phyloP scores from a whole-genome alignment of 306 rosid genomes.

The Rosa persica region DNA sequence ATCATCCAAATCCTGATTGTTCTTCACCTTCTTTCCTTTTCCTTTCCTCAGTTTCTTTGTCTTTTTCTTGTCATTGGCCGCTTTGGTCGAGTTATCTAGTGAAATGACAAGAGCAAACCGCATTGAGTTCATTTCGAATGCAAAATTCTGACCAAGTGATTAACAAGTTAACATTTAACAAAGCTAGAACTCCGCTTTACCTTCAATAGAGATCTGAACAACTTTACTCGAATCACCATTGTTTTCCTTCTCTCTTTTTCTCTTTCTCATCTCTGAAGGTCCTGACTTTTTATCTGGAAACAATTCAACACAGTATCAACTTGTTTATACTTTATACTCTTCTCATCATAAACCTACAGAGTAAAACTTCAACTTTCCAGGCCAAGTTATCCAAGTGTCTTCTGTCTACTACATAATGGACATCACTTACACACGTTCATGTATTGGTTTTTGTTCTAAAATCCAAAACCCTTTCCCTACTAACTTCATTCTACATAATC shows the following conservation, averaged over 20 bases:
- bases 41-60: conserved; percentile 26
- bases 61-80: conserved; percentile 19
- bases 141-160: neutral
- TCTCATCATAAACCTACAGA: neutral
- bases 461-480: neutral
- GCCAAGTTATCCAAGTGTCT: neutral
- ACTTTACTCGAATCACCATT: conserved; percentile 21
- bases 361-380: no score
- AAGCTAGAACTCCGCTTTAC: conserved; percentile 18
- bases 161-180: neutral
- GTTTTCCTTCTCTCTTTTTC: conserved; percentile 33
- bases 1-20: conserved; percentile 14
- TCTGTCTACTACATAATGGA: neutral
- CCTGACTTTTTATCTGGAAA: conserved; percentile 10
- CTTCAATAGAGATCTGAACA: conserved; percentile 29
- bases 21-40: conserved; percentile 39
- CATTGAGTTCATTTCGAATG: conserved; percentile 1
- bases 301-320: neutral
- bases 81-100: conserved; percentile 29
- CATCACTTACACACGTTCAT: neutral
- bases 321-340: neutral
- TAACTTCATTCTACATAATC: neutral
- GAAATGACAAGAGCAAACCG: conserved; percentile 21
- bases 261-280: conserved; percentile 35
- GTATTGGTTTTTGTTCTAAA: neutral